Percentiles rank a stretch among this genome's conserved stretches.
phyloP scores from a whole-genome alignment of 805 yeast species.

The Cyberlindnera meyerae region DNA sequence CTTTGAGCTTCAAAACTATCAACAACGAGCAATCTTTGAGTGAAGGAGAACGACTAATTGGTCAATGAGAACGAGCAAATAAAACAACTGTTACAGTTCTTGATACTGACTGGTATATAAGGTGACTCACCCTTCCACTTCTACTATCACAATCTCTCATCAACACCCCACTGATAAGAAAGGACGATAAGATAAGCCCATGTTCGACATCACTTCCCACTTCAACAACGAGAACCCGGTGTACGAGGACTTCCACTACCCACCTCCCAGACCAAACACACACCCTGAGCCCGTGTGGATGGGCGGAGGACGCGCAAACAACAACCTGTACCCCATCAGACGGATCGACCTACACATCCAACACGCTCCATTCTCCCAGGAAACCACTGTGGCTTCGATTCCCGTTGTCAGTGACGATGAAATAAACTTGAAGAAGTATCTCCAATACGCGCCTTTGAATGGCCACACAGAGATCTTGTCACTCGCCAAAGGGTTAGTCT shows the following conservation, averaged over 20 bases:
- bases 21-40: no score
- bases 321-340: conserved; percentile 6
- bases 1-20: no score
- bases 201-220: conserved; percentile 5
- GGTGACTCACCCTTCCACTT: no score
- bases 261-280: conserved; percentile 7
- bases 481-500: conserved; percentile 48
- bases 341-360: conserved; percentile 13
- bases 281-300: conserved; percentile 10
- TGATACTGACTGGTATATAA: no score
- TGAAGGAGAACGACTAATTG: no score
- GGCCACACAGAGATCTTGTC: conserved; percentile 67
- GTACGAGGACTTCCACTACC: conserved; percentile 9
- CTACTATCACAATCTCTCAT: no score
- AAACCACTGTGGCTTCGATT: conserved; percentile 2
- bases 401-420: not conserved
- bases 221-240: not conserved
- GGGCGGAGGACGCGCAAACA: conserved; percentile 11
- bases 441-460: conserved; percentile 6
- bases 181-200: no score
- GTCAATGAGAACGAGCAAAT: no score
- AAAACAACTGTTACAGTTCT: no score
- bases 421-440: conserved; percentile 4
- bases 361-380: conserved; percentile 1
- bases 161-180: no score